Evolutionary conservation across 768 basidiomycete genomes (phyloP).

Genomic region (Botryobasidium botryosum): DNA sequence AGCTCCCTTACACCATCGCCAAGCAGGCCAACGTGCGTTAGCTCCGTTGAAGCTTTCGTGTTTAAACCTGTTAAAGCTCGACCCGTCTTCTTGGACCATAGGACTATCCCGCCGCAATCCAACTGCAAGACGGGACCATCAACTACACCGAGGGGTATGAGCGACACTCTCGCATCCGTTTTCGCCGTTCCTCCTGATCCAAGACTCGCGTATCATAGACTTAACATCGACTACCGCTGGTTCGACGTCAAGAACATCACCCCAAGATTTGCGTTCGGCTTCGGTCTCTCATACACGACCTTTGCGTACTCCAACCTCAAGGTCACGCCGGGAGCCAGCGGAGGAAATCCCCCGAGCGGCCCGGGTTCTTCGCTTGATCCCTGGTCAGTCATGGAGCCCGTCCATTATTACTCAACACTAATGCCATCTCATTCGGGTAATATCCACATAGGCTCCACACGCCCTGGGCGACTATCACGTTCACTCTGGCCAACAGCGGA

Average conservation of each 20-base stretch:
- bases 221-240: slow-evolving; percentile 42
- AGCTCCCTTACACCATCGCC: slow-evolving; percentile 27
- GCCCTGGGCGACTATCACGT: slow-evolving; percentile 34
- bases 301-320: slow-evolving; percentile 33
- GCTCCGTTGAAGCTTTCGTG: no score
- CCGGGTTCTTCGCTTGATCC: slow-evolving; percentile 36
- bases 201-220: not conserved
- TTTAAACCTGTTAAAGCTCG: no score
- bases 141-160: slow-evolving; percentile 41
- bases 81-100: no score
- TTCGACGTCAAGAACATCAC: slow-evolving; percentile 32
- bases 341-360: slow-evolving; percentile 22
- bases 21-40: no score
- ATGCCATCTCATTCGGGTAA: not conserved
- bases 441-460: slow-evolving; percentile 30
- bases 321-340: slow-evolving; percentile 16
- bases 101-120: no score
- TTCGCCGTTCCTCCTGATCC: not conserved
- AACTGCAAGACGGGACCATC: no score
- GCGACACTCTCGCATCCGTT: not conserved
- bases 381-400: slow-evolving; percentile 21
- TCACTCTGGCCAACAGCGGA: slow-evolving; percentile 38
- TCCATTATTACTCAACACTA: not conserved
- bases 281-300: slow-evolving; percentile 38
- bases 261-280: slow-evolving; percentile 35